These are phyloP conservation scores for Cardamine resedifolia DNA, from an alignment of 345 rosid species.

Conservation along the genomic window DNA sequence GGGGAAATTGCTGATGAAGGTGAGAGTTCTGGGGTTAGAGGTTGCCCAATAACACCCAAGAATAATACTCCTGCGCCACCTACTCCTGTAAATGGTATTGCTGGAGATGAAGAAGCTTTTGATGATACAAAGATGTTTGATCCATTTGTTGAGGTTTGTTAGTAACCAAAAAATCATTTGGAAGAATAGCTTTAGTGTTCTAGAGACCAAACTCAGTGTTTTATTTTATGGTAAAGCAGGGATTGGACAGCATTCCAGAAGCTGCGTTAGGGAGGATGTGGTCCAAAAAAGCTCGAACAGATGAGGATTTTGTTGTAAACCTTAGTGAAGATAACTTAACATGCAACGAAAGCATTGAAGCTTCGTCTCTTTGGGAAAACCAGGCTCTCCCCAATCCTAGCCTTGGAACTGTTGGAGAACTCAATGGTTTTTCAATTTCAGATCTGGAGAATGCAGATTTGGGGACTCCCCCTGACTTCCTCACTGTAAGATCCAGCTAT, in stretches of 20 bases:
- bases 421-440: slow-evolving; percentile 47
- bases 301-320: slow-evolving; percentile 44
- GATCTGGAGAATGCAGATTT: slow-evolving; percentile 72
- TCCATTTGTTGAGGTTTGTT: slow-evolving; percentile 22
- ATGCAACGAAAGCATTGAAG: slow-evolving; percentile 50
- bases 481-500: slow-evolving; percentile 52
- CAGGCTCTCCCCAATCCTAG: slow-evolving; percentile 33
- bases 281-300: slow-evolving; percentile 71
- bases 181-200: background rate
- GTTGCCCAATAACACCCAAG: slow-evolving; percentile 74
- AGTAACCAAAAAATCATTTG: background rate
- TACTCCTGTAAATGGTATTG: slow-evolving; percentile 31
- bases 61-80: slow-evolving; percentile 63
- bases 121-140: slow-evolving; percentile 30
- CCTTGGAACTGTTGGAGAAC: slow-evolving; percentile 22
- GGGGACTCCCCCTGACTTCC: slow-evolving; percentile 76
- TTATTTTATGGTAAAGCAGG: slow-evolving; percentile 36
- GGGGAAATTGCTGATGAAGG: slow-evolving; percentile 46
- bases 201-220: slow-evolving; percentile 11
- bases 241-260: slow-evolving; percentile 38
- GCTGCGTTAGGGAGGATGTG: slow-evolving; percentile 36
- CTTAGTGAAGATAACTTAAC: slow-evolving; percentile 50
- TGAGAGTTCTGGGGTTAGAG: slow-evolving; percentile 42
- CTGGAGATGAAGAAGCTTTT: slow-evolving; percentile 30
- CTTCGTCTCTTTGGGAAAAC: slow-evolving; percentile 37